These are phyloP conservation scores for Rhodotorula diobovata DNA, from an alignment of 768 basidiomycete genomes.

Conservation along the genomic window DNA sequence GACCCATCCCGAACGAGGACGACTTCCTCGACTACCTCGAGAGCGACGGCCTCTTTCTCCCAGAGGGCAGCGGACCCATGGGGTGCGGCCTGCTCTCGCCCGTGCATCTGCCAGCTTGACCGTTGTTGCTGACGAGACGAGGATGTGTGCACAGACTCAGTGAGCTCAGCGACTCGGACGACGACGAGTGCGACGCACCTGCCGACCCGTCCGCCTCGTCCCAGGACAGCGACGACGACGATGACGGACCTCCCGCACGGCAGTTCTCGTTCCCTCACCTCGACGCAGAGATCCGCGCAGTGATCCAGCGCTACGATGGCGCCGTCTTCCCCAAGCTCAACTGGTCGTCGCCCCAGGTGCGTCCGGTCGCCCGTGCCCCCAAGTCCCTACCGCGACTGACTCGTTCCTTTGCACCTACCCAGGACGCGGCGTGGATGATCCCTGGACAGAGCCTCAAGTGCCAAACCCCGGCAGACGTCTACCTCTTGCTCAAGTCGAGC, in stretches of 20 bases:
- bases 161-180: constrained; percentile 60
- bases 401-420: background rate
- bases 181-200: constrained; percentile 49
- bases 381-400: background rate
- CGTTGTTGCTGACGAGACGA: background rate
- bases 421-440: constrained; percentile 91
- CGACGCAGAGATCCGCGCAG: constrained; percentile 65
- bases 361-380: constrained; percentile 20
- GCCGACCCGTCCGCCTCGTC: background rate
- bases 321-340: constrained; percentile 94
- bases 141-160: constrained; percentile 48
- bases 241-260: constrained; percentile 39
- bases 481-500: constrained; percentile 84
- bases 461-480: constrained; percentile 80
- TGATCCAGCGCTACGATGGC: constrained; percentile 61
- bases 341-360: constrained; percentile 85
- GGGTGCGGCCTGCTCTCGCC: constrained; percentile 49
- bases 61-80: constrained; percentile 73
- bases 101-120: background rate
- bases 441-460: constrained; percentile 73
- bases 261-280: constrained; percentile 73
- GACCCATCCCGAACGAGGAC: constrained; percentile 55
- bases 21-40: constrained; percentile 69
- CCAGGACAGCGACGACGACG: constrained; percentile 39
- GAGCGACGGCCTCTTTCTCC: constrained; percentile 77